Evolutionary conservation across 2,329 filamentous ascomycete species (phyloP).

Genomic region (Juglanconis oblonga): DNA sequence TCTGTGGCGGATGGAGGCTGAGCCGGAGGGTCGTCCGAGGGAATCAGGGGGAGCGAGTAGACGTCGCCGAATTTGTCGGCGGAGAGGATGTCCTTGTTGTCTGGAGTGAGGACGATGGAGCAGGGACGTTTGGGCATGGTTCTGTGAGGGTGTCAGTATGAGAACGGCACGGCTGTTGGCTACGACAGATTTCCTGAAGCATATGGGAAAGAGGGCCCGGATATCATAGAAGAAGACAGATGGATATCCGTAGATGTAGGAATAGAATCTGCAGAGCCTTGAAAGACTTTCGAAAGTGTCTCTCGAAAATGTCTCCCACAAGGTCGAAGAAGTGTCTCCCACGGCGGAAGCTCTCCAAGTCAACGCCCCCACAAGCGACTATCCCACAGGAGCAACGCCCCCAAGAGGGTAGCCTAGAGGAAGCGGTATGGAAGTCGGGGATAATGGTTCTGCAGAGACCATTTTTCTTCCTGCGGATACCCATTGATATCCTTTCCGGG

Average conservation of each 20-base stretch:
- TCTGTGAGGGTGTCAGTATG: conserved; percentile 43
- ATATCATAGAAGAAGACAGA: background rate
- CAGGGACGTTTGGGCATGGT: conserved; percentile 87
- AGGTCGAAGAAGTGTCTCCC: too few species aligned
- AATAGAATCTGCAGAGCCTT: background rate
- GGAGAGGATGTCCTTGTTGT: conserved; percentile 70
- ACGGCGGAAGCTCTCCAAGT: too few species aligned
- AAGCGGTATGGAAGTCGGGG: too few species aligned
- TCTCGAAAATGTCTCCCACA: too few species aligned
- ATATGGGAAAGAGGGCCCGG: too few species aligned
- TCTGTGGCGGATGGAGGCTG: conserved; percentile 1
- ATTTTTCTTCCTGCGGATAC: background rate
- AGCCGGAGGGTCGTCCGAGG: conserved; percentile 19
- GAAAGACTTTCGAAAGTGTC: background rate
- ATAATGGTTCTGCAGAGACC: background rate
- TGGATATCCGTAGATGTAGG: conserved; percentile 6
- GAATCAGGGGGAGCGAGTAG: conserved; percentile 76
- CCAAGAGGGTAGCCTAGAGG: too few species aligned
- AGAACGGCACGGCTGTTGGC: background rate
- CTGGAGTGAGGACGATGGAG: conserved; percentile 66
- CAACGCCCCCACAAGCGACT: too few species aligned
- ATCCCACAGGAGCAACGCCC: too few species aligned
- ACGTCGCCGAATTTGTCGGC: conserved; percentile 98
- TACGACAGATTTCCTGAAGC: too few species aligned
- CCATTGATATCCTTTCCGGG: background rate